Evolutionary conservation across 176 grass and related monocot species (phyloP).

Genomic region (Canna indica): DNA sequence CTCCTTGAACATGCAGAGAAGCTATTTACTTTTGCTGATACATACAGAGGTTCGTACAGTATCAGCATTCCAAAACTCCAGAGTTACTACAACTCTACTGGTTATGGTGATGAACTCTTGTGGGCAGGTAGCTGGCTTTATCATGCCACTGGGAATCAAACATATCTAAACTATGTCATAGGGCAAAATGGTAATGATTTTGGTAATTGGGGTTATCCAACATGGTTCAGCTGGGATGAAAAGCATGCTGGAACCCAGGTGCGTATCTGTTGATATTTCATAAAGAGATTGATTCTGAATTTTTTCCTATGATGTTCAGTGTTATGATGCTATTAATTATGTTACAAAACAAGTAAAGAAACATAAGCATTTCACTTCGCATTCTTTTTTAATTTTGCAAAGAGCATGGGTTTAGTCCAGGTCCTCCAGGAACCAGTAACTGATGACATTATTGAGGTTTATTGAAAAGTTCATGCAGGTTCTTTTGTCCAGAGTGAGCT

Average conservation of each 20-base stretch:
- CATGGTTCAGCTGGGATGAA: slow-evolving; percentile 88
- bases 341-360: no score
- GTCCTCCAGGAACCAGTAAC: not conserved
- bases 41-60: slow-evolving; percentile 42
- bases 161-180: slow-evolving; percentile 62
- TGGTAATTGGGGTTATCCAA: slow-evolving; percentile 50
- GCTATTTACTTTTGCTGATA: slow-evolving; percentile 58
- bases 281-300: not conserved
- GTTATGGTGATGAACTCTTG: slow-evolving; percentile 74
- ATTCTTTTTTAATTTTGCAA: no score
- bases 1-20: slow-evolving; percentile 55
- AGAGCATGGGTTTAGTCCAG: no score
- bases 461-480: slow-evolving; percentile 28
- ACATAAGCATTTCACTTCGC: no score
- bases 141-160: slow-evolving; percentile 63
- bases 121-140: slow-evolving; percentile 81
- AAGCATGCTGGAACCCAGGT: slow-evolving; percentile 68
- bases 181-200: slow-evolving; percentile 45
- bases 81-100: slow-evolving; percentile 69
- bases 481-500: slow-evolving; percentile 58
- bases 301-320: not conserved
- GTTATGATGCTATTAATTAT: no score
- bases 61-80: slow-evolving; percentile 47
- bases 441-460: not conserved
- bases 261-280: not conserved